phyloP scores from a whole-genome alignment of 148 eudicot species.

The Dianthus caryophyllus region DNA sequence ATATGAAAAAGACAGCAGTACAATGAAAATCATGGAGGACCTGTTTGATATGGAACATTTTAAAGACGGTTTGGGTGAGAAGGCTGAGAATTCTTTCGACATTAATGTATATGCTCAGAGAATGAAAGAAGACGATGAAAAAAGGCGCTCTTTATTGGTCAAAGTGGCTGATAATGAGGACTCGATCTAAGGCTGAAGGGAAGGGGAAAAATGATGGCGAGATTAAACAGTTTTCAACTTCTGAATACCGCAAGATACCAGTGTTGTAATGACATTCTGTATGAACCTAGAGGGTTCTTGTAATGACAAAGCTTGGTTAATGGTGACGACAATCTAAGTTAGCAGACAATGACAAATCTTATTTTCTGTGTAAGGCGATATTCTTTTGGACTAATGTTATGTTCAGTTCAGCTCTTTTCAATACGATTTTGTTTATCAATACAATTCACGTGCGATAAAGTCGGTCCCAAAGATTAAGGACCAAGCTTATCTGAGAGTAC shows the following conservation, averaged over 20 bases:
- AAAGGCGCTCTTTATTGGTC: slow-evolving; percentile 31
- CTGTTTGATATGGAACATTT: slow-evolving; percentile 62
- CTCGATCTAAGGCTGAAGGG: background rate
- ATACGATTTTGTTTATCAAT: too few species aligned
- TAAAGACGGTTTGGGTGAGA: slow-evolving; percentile 71
- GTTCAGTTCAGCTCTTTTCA: too few species aligned
- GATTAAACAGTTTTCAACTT: background rate
- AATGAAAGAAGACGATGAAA: slow-evolving; percentile 87
- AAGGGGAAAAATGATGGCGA: slow-evolving; percentile 5
- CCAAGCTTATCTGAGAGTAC: too few species aligned
- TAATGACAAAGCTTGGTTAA: too few species aligned
- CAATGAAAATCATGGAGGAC: slow-evolving; percentile 58
- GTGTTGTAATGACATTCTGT: background rate
- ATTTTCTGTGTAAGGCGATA: too few species aligned
- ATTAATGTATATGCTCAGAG: slow-evolving; percentile 54
- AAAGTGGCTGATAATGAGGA: background rate
- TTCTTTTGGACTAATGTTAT: too few species aligned
- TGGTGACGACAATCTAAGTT: too few species aligned
- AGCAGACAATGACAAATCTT: too few species aligned
- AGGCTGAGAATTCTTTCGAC: slow-evolving; percentile 46
- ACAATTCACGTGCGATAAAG: too few species aligned
- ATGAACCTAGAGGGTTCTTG: background rate
- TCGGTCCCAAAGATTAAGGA: too few species aligned
- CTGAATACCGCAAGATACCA: background rate
- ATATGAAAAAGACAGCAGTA: slow-evolving; percentile 28